A percentile compares a stretch with the other conserved stretches of the same genome.
Conservation (phyloP, 805 yeast genomes). For the Saturnispora galanensis region DNA sequence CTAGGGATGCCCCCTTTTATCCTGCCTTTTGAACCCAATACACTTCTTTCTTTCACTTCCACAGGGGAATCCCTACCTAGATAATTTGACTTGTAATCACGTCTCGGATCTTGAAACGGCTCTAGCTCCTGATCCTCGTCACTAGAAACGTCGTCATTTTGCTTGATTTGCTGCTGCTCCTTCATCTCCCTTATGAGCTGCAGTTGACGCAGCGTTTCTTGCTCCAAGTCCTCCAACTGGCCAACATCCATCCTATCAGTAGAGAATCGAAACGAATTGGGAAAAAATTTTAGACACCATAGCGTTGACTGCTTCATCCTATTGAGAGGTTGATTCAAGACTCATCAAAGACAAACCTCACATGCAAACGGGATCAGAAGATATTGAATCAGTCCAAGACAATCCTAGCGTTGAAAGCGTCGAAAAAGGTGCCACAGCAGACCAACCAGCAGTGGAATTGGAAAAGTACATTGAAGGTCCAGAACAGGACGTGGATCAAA, state of each 20-base stretch:
- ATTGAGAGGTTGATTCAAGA: neutral
- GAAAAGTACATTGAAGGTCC: slow-evolving; percentile 2
- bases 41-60: neutral
- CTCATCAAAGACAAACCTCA: too few species aligned
- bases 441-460: neutral
- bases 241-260: neutral
- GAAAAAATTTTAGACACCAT: neutral
- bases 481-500: neutral
- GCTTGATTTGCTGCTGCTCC: slow-evolving; percentile 12
- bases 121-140: slow-evolving; percentile 16
- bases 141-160: slow-evolving; percentile 17
- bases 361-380: neutral
- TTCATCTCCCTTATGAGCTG: slow-evolving; percentile 16
- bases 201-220: slow-evolving; percentile 16
- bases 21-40: slow-evolving; percentile 1
- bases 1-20: neutral
- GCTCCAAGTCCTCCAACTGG: slow-evolving; percentile 19
- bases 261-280: neutral
- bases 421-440: neutral
- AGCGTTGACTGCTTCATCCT: too few species aligned
- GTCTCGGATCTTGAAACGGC: slow-evolving; percentile 19
- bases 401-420: neutral
- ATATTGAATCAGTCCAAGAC: neutral
- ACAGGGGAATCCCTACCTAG: neutral
- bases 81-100: slow-evolving; percentile 1